These are phyloP conservation scores for Scolecobasidium constrictum DNA, from an alignment of 2,329 filamentous ascomycete genomes.

Conservation along the genomic window DNA sequence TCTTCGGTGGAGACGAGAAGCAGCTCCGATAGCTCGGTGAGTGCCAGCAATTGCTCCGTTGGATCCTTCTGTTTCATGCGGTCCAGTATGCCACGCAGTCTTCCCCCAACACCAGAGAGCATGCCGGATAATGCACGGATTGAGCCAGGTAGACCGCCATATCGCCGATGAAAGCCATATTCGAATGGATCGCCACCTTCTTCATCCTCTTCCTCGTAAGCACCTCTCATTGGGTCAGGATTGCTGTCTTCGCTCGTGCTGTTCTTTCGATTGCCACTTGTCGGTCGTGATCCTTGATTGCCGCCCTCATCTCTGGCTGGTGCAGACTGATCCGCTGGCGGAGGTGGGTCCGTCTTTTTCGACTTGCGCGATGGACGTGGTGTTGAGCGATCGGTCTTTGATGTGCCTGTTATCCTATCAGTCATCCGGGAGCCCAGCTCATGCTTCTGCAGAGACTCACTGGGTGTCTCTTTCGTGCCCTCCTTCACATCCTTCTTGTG, in stretches of 20 bases:
- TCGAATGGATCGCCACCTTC: slow-evolving; percentile 50
- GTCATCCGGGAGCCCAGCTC: too few species aligned
- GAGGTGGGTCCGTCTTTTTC: slow-evolving; percentile 15
- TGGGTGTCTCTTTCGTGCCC: background rate
- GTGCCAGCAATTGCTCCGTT: slow-evolving; percentile 78
- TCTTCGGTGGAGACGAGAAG: slow-evolving; percentile 93
- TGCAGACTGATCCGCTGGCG: slow-evolving; percentile 17
- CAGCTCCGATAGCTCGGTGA: slow-evolving; percentile 89
- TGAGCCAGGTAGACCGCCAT: slow-evolving; percentile 61
- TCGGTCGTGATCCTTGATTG: background rate
- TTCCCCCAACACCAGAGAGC: slow-evolving; percentile 56
- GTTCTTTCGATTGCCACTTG: slow-evolving; percentile 16
- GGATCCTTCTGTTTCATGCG: slow-evolving; percentile 69
- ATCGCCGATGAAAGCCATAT: slow-evolving; percentile 55
- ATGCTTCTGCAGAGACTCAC: too few species aligned
- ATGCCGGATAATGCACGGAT: slow-evolving; percentile 82
- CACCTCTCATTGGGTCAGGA: slow-evolving; percentile 51
- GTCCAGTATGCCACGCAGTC: slow-evolving; percentile 53
- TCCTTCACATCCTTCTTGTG: slow-evolving; percentile 49
- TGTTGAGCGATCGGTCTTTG: slow-evolving; percentile 1
- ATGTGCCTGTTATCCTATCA: too few species aligned
- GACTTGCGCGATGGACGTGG: slow-evolving; percentile 6
- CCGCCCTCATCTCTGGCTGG: background rate
- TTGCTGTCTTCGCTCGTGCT: slow-evolving; percentile 36
- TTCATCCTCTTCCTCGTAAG: slow-evolving; percentile 34